Base-by-base conservation (phyloP, 2,329 filamentous ascomycete genomes). In the Paraphaeosphaeria minitans region DNA sequence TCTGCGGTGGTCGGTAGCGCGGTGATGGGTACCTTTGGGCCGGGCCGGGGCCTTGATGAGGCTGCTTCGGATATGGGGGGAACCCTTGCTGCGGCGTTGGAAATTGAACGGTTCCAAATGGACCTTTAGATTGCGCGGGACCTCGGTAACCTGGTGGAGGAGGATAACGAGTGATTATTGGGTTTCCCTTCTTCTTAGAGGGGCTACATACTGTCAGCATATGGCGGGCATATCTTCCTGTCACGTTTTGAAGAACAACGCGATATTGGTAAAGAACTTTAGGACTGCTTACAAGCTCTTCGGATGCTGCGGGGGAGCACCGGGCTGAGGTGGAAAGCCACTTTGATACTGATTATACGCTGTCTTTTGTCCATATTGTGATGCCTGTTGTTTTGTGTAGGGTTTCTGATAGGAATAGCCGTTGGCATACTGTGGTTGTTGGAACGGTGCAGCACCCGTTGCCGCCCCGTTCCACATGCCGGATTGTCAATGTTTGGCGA, bases 81-180 rank as follows among this genome's bases (percentile, higher is more conserved):
- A 69, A 76, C 35, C 62, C 59, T 39, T 71, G 64, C 46, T 72
- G 71, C 21, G 64, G 63, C 46, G 61, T 56, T 48, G 70, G 72
- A 60, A 70, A 72, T 46, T 71, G 69, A 45, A 66, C 63, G 55
- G 64, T 45, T 48, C 65, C 66, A 53, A 71, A 75, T 31, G 69
- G 65, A 19, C 63, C 68, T 53, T 74, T 71, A 46, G 71, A 66
- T 57, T 74, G 74, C 47, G 68, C 67, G 43, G 73, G 73, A 39
- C 73, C 71, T 51, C 69, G 75, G 61, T 82, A 82, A 14, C 79
- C 79, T n/a, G 80, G 80, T 31, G 81, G 81, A 43, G 80, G 81
- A 50, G 81, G 78, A 69, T 82, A 83, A 33, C 78, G 74, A 8
- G 81, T 83, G 60, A 82, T 81, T 63, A 82, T 75, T 7, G 80